phyloP scores from a whole-genome alignment of 176 grass and related monocot species.

The Triticum urartu region DNA sequence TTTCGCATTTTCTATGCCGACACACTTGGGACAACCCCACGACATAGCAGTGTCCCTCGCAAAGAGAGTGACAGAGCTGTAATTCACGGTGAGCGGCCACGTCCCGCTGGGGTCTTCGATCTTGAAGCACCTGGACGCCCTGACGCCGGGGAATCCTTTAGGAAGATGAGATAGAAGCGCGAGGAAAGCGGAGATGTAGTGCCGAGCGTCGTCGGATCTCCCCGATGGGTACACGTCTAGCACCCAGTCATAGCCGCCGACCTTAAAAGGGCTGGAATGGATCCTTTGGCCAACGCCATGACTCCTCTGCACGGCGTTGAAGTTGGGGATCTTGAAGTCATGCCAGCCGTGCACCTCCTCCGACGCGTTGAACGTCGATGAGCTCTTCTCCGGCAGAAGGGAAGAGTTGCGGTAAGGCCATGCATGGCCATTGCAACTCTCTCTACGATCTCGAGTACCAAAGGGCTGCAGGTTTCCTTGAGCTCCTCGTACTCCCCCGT shows the following conservation, averaged over 20 bases:
- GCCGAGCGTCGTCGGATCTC: not conserved
- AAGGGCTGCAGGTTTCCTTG: not conserved
- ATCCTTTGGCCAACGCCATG: not conserved
- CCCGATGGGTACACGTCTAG: not conserved
- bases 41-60: no score
- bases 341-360: not conserved
- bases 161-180: not conserved
- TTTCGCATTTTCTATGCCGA: not conserved
- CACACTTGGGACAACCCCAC: no score
- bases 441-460: not conserved
- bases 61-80: no score
- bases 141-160: not conserved
- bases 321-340: not conserved
- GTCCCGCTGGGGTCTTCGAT: not conserved
- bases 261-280: not conserved
- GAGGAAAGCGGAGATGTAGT: not conserved
- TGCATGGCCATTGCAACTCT: not conserved
- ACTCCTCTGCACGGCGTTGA: not conserved
- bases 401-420: no score
- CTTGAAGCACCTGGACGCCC: not conserved
- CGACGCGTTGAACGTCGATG: not conserved
- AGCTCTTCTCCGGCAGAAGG: no score
- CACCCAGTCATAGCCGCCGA: not conserved
- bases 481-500: not conserved
- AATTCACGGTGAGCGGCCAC: no score